Evolutionary conservation across 2,329 filamentous ascomycete genomes (phyloP).

Genomic region (Stagonosporopsis rhizophila): DNA sequence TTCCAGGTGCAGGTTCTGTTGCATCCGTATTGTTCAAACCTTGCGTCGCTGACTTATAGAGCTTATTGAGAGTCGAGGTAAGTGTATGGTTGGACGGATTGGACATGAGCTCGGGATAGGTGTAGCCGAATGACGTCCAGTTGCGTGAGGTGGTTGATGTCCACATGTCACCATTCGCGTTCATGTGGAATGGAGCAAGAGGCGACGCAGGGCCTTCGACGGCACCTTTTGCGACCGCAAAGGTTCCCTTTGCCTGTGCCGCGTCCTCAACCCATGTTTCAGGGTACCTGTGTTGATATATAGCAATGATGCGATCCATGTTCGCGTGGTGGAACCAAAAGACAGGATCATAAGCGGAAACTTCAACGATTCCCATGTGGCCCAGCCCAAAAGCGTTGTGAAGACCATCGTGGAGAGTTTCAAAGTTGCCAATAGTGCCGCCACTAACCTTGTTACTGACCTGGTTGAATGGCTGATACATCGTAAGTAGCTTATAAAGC

Average conservation of each 20-base stretch:
- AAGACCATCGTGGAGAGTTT: conserved; percentile 42
- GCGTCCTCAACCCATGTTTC: conserved; percentile 42
- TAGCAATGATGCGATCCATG: conserved; percentile 19
- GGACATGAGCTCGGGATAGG: conserved; percentile 40
- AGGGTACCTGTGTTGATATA: conserved; percentile 34
- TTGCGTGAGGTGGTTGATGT: conserved; percentile 35
- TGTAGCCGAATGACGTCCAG: conserved; percentile 45
- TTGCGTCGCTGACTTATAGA: conserved; percentile 37
- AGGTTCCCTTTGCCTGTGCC: conserved; percentile 34
- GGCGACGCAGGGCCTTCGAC: conserved; percentile 30
- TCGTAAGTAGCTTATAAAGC: conserved; percentile 44
- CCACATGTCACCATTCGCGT: conserved; percentile 41
- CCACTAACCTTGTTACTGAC: conserved; percentile 44
- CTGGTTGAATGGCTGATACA: conserved; percentile 41
- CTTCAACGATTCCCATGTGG: conserved; percentile 43
- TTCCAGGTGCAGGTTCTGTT: conserved; percentile 12
- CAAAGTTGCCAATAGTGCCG: conserved; percentile 42
- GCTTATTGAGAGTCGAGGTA: conserved; percentile 34
- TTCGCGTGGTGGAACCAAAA: conserved; percentile 44
- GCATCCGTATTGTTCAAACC: conserved; percentile 34
- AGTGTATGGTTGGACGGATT: conserved; percentile 39
- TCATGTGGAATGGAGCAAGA: conserved; percentile 44
- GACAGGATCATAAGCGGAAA: conserved; percentile 42
- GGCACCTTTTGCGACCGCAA: conserved; percentile 27
- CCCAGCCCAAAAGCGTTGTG: conserved; percentile 53